A percentile compares a stretch with the other conserved stretches of the same genome.
Evolutionary conservation across 257 asterid genomes (phyloP).

Genomic region (Sherardia arvensis): DNA sequence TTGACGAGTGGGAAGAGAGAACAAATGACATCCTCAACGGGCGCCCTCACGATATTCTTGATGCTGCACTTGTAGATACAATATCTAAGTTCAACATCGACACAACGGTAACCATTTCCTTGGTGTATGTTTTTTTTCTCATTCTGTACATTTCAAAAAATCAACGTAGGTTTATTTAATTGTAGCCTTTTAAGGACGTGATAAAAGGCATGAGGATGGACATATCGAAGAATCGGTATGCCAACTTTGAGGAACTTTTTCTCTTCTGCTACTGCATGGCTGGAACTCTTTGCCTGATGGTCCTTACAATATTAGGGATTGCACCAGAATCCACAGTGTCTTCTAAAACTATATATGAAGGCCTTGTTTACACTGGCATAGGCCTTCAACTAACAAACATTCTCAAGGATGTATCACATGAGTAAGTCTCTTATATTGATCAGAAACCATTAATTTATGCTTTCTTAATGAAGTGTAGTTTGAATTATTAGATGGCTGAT

Average conservation of each 20-base stretch:
- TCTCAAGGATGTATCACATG: conserved; percentile 77
- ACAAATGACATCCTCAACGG: conserved; percentile 53
- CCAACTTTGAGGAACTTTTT: conserved; percentile 54
- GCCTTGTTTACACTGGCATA: conserved; percentile 51
- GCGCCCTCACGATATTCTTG: conserved; percentile 64
- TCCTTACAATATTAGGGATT: conserved; percentile 76
- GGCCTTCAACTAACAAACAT: conserved; percentile 72
- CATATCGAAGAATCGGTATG: conserved; percentile 44
- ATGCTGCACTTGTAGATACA: conserved; percentile 68
- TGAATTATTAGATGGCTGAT: too few species aligned
- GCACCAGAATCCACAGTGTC: conserved; percentile 56
- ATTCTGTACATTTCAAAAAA: too few species aligned
- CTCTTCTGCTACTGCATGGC: conserved; percentile 69
- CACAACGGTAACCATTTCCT: conserved; percentile 65
- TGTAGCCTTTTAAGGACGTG: conserved; percentile 73
- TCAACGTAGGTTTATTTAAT: too few species aligned
- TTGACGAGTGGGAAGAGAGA: conserved; percentile 75
- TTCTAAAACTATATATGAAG: conserved; percentile 37
- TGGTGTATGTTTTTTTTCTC: too few species aligned
- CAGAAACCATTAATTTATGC: too few species aligned
- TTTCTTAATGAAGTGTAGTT: too few species aligned
- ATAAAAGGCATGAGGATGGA: conserved; percentile 95
- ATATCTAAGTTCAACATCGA: conserved; percentile 48
- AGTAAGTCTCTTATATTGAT: conserved; percentile 56
- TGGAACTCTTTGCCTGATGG: conserved; percentile 73